Evolutionary conservation across 495 filamentous ascomycete species (phyloP), one percentile per base, ranked within the genome.

Genomic region (Hyaloscypha hepaticicola): DNA sequence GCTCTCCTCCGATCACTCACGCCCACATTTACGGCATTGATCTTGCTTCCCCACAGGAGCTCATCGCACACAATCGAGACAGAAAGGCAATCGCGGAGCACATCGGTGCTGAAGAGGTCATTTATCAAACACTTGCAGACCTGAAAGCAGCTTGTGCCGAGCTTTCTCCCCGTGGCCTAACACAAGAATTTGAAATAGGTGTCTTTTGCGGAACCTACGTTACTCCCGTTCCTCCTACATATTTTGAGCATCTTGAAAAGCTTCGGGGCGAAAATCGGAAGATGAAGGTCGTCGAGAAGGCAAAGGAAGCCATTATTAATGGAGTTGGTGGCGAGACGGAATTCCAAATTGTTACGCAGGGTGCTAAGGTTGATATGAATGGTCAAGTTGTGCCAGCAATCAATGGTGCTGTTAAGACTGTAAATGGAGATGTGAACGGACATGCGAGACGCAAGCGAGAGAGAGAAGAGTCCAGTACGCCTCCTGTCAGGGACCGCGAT

Each of bases 161-260:
- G 70, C 83, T 89, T 3, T 80, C 83, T n/a, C 79, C 83, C 6
- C 75, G 81, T 19, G 74, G 75, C 19, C 72, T 75, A 38, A 77
- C 69, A 5, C 69, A 74, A 25, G 75, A 84, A 29, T 97, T 98
- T 65, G 96, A 98, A 75, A 88, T 96, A n/a, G 94, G 95, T 65
- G 93, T 98, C 19, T 98, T 99, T 81, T 96, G 90, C 67, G 95
- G 96, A 25, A 85, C 85, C 71, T 97, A 98, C 75, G 79, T 92
- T 55, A 99, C 95, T 1, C 88, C 87, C 0, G 91, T 98, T 4
- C 81, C 85, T 1, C 80, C 87, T n/a, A 87, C 82, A 27, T 97
- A 98, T 77, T 96, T 99, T 70, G 85, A 90, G 57, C 92, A 94
- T 70, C 81, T 97, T 5, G 92, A 96, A 75, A 73, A 80, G 51